These are phyloP conservation scores for Whalleya microplaca DNA, from an alignment of 2,329 filamentous ascomycete species.

Conservation along the genomic window DNA sequence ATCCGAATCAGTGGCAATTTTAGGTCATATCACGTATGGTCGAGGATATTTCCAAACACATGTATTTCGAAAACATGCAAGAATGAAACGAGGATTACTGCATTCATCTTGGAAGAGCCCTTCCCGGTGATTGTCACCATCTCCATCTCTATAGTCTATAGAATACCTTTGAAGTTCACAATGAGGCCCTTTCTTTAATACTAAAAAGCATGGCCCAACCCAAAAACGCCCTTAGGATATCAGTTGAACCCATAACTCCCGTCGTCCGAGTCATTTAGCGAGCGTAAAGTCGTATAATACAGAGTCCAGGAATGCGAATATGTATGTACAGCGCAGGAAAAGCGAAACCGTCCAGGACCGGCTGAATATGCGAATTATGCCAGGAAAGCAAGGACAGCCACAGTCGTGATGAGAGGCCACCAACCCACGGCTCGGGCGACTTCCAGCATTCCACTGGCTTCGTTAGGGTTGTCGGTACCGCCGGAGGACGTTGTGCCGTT, in stretches of 20 bases:
- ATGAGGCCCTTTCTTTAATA: no score
- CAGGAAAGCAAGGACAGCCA: conserved; percentile 49
- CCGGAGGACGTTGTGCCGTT: conserved; percentile 64
- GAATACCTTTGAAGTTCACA: not conserved
- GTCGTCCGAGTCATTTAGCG: no score
- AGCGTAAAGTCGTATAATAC: no score
- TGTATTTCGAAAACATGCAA: not conserved
- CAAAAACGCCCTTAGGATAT: conserved; percentile 13
- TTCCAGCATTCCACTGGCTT: conserved; percentile 38
- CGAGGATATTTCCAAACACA: not conserved
- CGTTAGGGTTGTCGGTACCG: conserved; percentile 45
- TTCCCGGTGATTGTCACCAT: not conserved
- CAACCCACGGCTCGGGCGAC: conserved; percentile 48
- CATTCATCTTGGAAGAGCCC: not conserved
- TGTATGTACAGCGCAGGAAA: not conserved
- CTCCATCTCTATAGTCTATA: not conserved
- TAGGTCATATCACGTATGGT: not conserved
- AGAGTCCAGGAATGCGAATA: no score
- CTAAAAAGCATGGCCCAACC: not conserved
- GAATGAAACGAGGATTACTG: not conserved
- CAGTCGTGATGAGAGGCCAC: conserved; percentile 54
- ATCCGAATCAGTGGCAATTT: no score
- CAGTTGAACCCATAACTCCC: not conserved
- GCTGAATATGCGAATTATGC: conserved; percentile 34
- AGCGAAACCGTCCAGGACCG: not conserved